phyloP scores from a whole-genome alignment of 129 eudicot species.

The Deinandra increscens region DNA sequence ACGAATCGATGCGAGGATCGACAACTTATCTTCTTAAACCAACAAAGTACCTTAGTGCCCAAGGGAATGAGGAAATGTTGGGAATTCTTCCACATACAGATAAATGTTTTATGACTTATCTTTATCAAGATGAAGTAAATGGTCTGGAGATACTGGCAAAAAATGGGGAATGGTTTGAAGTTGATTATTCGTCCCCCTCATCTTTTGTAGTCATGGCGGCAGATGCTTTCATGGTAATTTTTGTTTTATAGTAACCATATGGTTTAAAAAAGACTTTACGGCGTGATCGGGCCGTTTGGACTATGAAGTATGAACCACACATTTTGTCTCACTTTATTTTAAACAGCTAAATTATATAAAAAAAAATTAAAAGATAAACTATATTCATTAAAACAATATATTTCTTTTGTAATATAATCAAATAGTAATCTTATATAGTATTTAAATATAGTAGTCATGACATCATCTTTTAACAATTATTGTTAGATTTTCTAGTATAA shows the following conservation, averaged over 20 bases:
- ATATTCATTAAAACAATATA: no score
- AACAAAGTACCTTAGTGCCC: conserved; percentile 36
- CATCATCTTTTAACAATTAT: no score
- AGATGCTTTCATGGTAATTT: conserved; percentile 47
- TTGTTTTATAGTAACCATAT: background rate
- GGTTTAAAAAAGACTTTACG: no score
- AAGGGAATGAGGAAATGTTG: conserved; percentile 20
- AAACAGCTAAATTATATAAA: no score
- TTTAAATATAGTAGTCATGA: no score
- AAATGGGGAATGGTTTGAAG: conserved; percentile 44
- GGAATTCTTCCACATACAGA: conserved; percentile 53
- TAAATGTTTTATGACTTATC: conserved; percentile 46
- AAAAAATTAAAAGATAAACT: no score
- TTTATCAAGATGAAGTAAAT: conserved; percentile 44
- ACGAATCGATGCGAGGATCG: conserved; percentile 30
- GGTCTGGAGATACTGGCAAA: conserved; percentile 45
- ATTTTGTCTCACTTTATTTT: no score
- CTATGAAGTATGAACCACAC: no score
- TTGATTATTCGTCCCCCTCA: conserved; percentile 49
- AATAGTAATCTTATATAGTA: no score
- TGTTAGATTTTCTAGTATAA: no score
- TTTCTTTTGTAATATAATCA: no score
- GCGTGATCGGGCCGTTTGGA: no score
- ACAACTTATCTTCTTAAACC: conserved; percentile 40
- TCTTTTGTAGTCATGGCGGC: conserved; percentile 57